These are phyloP conservation scores for Teunomyces pallodes DNA, from an alignment of 805 yeast genomes.

Conservation along the genomic window DNA sequence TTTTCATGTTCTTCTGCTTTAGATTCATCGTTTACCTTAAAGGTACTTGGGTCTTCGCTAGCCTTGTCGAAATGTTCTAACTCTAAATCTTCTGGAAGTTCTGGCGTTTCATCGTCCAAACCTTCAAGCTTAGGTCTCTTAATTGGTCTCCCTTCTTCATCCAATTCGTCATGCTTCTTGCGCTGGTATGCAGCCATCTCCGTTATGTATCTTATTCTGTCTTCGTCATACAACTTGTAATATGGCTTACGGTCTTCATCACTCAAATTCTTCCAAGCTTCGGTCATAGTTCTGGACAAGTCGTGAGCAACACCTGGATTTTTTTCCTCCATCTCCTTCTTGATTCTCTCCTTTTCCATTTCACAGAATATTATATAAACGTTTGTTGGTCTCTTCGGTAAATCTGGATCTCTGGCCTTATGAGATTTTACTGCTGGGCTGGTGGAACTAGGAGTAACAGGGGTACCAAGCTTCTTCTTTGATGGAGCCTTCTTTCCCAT, in stretches of 20 bases:
- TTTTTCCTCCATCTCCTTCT: constrained; percentile 51
- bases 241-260: constrained; percentile 72
- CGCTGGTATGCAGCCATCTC: constrained; percentile 62
- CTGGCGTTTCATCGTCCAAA: neutral
- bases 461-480: constrained; percentile 19
- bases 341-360: constrained; percentile 71
- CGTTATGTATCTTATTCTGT: constrained; percentile 66
- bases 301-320: constrained; percentile 55
- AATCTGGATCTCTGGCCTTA: constrained; percentile 70
- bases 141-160: constrained; percentile 2
- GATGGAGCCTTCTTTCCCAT: constrained; percentile 16
- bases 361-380: constrained; percentile 89
- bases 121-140: constrained; percentile 9
- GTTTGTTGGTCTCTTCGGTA: constrained; percentile 87
- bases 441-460: constrained; percentile 21
- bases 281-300: constrained; percentile 75
- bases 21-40: neutral
- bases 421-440: constrained; percentile 19
- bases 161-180: constrained; percentile 17
- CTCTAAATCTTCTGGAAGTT: constrained; percentile 4
- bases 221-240: constrained; percentile 73
- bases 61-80: constrained; percentile 6
- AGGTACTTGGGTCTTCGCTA: constrained; percentile 1
- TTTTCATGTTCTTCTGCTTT: neutral
- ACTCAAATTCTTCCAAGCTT: constrained; percentile 76